A percentile compares a stretch with the other conserved stretches of the same genome.
Evolutionary conservation across 345 rosid species (phyloP).

Genomic region (Abelmoschus esculentus): DNA sequence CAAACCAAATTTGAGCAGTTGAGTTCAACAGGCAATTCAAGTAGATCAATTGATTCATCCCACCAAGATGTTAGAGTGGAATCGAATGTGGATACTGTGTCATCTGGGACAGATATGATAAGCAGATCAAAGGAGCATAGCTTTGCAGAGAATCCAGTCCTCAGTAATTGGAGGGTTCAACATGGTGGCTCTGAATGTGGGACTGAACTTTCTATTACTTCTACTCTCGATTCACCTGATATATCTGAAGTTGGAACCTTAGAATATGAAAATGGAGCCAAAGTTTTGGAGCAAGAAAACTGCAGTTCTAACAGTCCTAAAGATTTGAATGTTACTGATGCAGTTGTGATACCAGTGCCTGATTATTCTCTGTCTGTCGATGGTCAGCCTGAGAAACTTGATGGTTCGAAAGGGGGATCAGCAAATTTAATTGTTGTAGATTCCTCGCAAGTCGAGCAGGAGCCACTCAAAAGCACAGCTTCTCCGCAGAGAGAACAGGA

Average conservation of each 20-base stretch:
- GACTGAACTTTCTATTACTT: slow-evolving; percentile 84
- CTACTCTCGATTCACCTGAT: slow-evolving; percentile 88
- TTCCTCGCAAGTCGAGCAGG: slow-evolving; percentile 23
- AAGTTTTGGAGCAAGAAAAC: slow-evolving; percentile 31
- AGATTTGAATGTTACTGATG: slow-evolving; percentile 26
- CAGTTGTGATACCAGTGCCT: slow-evolving; percentile 19
- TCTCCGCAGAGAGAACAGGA: slow-evolving; percentile 29
- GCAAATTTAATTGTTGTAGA: slow-evolving; percentile 17
- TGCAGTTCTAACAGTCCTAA: slow-evolving; percentile 19
- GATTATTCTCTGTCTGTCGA: slow-evolving; percentile 15
- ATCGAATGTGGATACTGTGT: slow-evolving; percentile 27
- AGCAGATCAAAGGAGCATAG: slow-evolving; percentile 10
- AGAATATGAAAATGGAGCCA: slow-evolving; percentile 33
- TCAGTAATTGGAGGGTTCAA: slow-evolving; percentile 24
- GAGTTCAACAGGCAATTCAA: slow-evolving; percentile 39
- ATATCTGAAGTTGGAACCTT: slow-evolving; percentile 43
- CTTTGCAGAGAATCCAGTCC: slow-evolving; percentile 4
- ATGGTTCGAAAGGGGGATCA: slow-evolving; percentile 26
- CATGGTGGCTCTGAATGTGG: slow-evolving; percentile 79
- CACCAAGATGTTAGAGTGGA: slow-evolving; percentile 37
- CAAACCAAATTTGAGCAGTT: slow-evolving; percentile 77
- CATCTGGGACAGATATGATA: slow-evolving; percentile 21
- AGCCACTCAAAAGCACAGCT: slow-evolving; percentile 29
- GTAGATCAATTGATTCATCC: slow-evolving; percentile 27
- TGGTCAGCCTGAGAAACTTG: slow-evolving; percentile 30